Conservation (phyloP, 176 grass and related monocot genomes). For the Carex myosuroides region DNA sequence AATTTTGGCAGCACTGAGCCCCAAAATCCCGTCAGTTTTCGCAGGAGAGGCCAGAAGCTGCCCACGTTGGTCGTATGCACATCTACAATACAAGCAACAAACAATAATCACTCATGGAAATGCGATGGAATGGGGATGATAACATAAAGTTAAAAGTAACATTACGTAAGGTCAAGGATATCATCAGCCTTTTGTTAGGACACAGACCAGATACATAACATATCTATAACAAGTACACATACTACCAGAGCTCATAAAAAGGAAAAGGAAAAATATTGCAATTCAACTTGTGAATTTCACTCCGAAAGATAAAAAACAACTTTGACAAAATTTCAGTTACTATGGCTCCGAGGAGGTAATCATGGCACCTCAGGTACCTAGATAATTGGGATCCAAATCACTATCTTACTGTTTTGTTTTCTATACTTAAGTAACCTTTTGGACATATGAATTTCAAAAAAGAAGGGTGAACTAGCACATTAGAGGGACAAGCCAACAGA, state of each 20-base stretch:
- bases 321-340: not conserved
- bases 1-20: conserved; percentile 48
- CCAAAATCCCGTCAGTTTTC: conserved; percentile 67
- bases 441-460: not conserved
- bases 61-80: conserved; percentile 86
- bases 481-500: not conserved
- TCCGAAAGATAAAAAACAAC: not conserved
- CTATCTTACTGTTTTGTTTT: not conserved
- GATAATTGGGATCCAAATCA: not conserved
- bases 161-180: not conserved
- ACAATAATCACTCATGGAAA: not conserved
- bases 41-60: conserved; percentile 43
- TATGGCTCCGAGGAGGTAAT: not conserved
- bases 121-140: not conserved
- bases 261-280: not conserved
- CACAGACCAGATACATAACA: not conserved
- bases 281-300: not conserved
- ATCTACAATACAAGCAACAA: conserved; percentile 35
- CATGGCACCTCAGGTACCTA: not conserved
- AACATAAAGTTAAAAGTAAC: not conserved
- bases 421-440: not conserved
- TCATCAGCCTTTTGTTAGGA: not conserved
- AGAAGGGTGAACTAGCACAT: not conserved
- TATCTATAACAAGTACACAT: not conserved
- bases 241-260: not conserved